Evolutionary conservation across 768 basidiomycete genomes (phyloP), one percentile per base, ranked within the genome.

Genomic region (Panaeolus cyanescens): DNA sequence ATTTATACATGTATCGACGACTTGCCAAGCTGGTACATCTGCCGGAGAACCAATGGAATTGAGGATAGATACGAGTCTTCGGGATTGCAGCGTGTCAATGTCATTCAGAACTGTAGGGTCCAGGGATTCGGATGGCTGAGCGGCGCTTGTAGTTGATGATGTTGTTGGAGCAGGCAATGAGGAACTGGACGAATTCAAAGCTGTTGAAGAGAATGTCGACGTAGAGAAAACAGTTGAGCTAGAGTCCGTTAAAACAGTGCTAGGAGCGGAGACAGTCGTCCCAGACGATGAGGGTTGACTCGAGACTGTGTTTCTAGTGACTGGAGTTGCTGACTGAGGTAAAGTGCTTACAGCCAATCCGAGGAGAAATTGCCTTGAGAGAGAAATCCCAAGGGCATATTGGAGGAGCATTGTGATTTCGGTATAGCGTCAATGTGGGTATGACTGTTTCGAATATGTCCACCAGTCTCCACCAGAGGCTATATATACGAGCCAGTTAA

Each of bases 31-130:
- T n/a, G 76, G 54, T 32, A 84, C 82, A 13, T 65, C 65, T n/a
- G 59, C 65, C 1, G 76, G 58, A 58, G 65, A 64, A 25, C 58
- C 54, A 32, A 79, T 68, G 2, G 71, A 70, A 8, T 75, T 81
- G 42, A 84, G 66, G 33, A 84, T 81, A 20, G 76, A 71, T 22
- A 73, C 71, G 3, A 80, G 67, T n/a, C 83, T 75, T 61, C 81
- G 75, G 19, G 64, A 58, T 42, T 69, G 64, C 6, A 74, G 63
- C 31, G 64, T 64, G 10, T 62, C 32, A 34, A 68, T 70, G 20
- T 67, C 67, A 42, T 65, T 36, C 34, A 66, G 55, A n/a, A 64
- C 60, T 10, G 61, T 50, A 31, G 68, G 62, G 59, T 68, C 65
- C 34, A 66, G 53, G 8, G 67, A 57, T 50, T 70, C 64, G 20